Base-by-base conservation (phyloP, 2,329 filamentous ascomycete species). In the Penicillium vulpinum region DNA sequence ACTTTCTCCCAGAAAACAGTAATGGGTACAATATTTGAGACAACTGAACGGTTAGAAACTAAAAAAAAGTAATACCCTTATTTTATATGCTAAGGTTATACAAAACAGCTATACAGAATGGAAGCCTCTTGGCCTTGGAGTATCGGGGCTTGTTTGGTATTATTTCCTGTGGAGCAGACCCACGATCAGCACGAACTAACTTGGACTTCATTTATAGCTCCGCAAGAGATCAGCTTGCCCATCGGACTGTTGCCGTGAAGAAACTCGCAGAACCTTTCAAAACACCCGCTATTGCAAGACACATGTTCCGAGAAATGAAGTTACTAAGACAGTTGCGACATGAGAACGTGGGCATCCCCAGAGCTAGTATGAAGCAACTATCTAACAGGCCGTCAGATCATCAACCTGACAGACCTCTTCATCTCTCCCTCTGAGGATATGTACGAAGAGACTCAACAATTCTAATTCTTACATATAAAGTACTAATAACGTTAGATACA, bases 261-360 rank as follows among this genome's bases (percentile, higher is more conserved):
- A 99, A 99, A 85, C 97, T 99, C 72, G 97, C 97, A 91, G 97
- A 97, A 82, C 94, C 94, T 8, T 99, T 99, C 79, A 96, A 92
- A 83, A 97, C 94, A n/a, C 92, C 92, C 0, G 92, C 97, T 57
- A 83, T 99, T 47, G 94, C 94, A 53, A 97, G 97, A 82, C 86
- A 94, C 73, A 97, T 94, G 66, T 97, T 97, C 76, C 88, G 94
- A 72, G 94, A 99, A 77, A 81, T 99, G 72, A 97, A 97, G 82
- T 85, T 99, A 60, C 81, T 97, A 70, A 97, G 97, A 82, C 93
- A 97, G 72, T 81, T 99, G 59, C 88, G 88, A 73, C 94, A 99
- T 77, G 94, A 99, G 79, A 99, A 99, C 79, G 93, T 96, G 77
- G 61, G 81, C 73, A 9, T 11, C 7, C 1, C 58, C 10, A 5